A percentile compares a stretch with the other conserved stretches of the same genome.
Conservation (phyloP, 2,329 filamentous ascomycete species). For the Mollisiaceae sp. region DNA sequence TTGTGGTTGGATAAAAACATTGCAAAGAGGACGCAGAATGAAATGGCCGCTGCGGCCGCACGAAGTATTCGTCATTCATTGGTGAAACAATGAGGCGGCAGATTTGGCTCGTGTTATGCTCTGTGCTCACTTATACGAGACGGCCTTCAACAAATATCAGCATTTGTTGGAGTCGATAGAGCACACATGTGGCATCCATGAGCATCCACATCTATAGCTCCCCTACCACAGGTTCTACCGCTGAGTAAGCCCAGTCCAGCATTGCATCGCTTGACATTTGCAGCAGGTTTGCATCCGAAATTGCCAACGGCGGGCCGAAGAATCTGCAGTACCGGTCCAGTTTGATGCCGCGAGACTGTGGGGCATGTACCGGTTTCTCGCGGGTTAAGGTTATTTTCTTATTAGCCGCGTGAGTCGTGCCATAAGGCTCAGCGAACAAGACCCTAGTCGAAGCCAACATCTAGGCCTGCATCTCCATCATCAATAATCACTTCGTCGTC, state of each 20-base stretch:
- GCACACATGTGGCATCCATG: not conserved
- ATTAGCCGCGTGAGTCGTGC: not conserved
- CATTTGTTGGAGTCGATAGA: not conserved
- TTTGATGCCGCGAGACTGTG: not conserved
- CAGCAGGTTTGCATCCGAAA: too few relatives aligned
- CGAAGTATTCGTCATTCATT: not conserved
- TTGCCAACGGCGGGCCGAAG: not conserved
- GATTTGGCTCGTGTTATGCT: not conserved
- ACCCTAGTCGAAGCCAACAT: conserved; percentile 4
- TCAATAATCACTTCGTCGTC: conserved; percentile 37
- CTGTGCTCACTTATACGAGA: not conserved
- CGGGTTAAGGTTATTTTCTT: not conserved
- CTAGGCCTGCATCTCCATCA: conserved; percentile 3
- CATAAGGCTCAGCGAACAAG: not conserved
- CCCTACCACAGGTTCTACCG: too few relatives aligned
- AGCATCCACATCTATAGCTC: not conserved
- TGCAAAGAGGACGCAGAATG: not conserved
- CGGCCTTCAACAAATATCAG: not conserved
- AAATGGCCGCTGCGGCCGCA: too few relatives aligned
- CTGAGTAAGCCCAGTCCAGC: too few relatives aligned
- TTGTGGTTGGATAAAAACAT: not conserved
- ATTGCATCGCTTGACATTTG: too few relatives aligned
- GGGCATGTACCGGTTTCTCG: not conserved
- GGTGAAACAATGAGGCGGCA: not conserved
- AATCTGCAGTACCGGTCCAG: not conserved